Conservation (phyloP, 2,329 filamentous ascomycete species). For the Claviceps digitariae region DNA sequence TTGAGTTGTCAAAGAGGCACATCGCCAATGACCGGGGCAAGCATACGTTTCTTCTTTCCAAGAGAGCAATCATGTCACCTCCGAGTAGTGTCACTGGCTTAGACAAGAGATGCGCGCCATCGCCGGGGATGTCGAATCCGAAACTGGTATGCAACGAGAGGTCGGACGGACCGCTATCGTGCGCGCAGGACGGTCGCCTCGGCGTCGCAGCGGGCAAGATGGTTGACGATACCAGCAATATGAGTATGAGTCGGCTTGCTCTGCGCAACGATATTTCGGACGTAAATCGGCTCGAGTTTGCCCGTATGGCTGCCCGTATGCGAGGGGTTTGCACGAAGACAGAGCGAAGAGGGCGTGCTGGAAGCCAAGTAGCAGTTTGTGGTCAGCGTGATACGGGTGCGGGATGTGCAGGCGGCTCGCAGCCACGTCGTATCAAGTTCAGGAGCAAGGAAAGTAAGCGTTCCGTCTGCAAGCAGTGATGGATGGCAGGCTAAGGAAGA, state of each 20-base stretch:
- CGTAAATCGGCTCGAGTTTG: neutral
- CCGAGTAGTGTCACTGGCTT: constrained; percentile 1
- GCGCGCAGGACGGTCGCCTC: neutral
- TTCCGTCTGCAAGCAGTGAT: neutral
- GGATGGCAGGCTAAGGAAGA: neutral
- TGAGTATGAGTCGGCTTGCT: neutral
- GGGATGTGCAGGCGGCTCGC: neutral
- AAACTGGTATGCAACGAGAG: neutral
- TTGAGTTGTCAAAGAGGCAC: neutral
- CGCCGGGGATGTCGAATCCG: neutral
- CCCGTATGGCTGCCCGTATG: neutral
- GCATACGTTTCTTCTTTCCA: constrained; percentile 1
- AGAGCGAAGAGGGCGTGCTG: neutral
- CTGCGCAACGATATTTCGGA: neutral
- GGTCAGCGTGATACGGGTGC: neutral
- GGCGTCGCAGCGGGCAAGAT: neutral
- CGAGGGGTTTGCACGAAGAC: neutral
- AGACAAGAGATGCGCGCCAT: constrained; percentile 3
- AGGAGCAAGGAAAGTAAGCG: neutral
- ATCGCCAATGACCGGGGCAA: neutral
- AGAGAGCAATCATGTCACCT: constrained; percentile 2
- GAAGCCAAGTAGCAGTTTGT: neutral
- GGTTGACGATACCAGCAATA: neutral
- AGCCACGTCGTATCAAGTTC: neutral
- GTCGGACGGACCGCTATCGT: neutral